A percentile compares a stretch with the other conserved stretches of the same genome.
Conservation (phyloP, 805 yeast genomes). For the Komagataella mondaviorum region DNA sequence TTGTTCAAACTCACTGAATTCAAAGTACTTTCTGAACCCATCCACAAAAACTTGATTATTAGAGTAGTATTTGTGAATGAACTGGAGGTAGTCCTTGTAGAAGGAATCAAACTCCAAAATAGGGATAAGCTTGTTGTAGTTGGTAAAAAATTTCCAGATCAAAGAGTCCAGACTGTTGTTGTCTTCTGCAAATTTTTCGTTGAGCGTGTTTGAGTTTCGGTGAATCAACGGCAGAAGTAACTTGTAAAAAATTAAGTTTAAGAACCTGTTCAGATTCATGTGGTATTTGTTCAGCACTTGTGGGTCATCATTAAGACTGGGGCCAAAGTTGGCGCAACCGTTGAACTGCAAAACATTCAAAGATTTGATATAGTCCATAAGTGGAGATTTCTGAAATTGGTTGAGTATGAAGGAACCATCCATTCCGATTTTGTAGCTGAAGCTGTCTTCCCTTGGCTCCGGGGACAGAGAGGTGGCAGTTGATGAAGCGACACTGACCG, state of each 20-base stretch:
- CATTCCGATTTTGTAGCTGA: background rate
- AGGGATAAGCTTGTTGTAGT: conserved; percentile 40
- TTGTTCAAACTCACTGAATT: conserved; percentile 17
- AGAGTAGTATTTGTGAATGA: conserved; percentile 24
- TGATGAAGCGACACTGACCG: background rate
- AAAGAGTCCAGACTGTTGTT: conserved; percentile 27
- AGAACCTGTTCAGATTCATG: conserved; percentile 20
- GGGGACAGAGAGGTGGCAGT: background rate
- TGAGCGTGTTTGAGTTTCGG: conserved; percentile 2
- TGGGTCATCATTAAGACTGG: conserved; percentile 6
- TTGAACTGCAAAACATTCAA: conserved; percentile 1
- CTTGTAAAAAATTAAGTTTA: conserved; percentile 18
- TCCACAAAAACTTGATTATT: conserved; percentile 28
- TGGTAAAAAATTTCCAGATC: conserved; percentile 33
- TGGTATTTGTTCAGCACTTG: conserved; percentile 16
- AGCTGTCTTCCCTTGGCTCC: background rate
- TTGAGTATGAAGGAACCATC: background rate
- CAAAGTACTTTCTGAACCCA: conserved; percentile 21
- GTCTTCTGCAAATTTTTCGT: conserved; percentile 15
- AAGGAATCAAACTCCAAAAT: conserved; percentile 39
- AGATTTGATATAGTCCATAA: background rate
- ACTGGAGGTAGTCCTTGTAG: conserved; percentile 37
- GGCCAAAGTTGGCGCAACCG: background rate
- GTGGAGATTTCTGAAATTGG: background rate
- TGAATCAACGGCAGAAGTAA: conserved; percentile 17